These are phyloP conservation scores for Xerocomellus intermedius DNA, from an alignment of 768 basidiomycete species.

Conservation along the genomic window DNA sequence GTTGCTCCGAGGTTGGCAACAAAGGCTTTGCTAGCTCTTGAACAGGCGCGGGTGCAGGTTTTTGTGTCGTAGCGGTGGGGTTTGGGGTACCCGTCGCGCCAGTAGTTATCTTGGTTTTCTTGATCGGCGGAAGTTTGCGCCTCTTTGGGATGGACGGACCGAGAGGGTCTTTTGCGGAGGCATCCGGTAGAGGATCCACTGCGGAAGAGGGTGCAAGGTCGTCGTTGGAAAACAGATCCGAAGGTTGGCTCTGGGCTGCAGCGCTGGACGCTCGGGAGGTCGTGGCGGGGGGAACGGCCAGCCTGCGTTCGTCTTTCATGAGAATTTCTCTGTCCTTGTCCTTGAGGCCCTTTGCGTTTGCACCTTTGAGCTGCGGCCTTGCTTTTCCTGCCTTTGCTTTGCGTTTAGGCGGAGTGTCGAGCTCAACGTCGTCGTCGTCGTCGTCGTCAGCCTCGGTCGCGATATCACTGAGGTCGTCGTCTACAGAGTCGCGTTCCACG, in stretches of 20 bases:
- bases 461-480: conserved; percentile 27
- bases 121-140: conserved; percentile 65
- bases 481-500: conserved; percentile 23
- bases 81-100: conserved; percentile 23
- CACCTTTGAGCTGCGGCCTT: conserved; percentile 13
- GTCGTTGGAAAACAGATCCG: conserved; percentile 33
- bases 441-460: conserved; percentile 24
- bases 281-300: conserved; percentile 12
- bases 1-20: conserved; percentile 26
- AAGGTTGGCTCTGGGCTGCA: conserved; percentile 33
- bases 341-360: conserved; percentile 31
- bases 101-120: conserved; percentile 52
- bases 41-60: conserved; percentile 7
- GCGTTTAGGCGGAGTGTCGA: conserved; percentile 22
- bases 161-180: conserved; percentile 22
- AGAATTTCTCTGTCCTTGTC: conserved; percentile 38
- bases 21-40: conserved; percentile 30
- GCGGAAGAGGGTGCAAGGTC: conserved; percentile 11
- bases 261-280: conserved; percentile 30
- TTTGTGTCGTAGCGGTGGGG: conserved; percentile 26
- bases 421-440: conserved; percentile 26
- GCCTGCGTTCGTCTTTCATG: conserved; percentile 44
- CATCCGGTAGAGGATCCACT: conserved; percentile 11
- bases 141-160: conserved; percentile 46
- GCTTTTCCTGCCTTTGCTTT: conserved; percentile 29